Evolutionary conservation across 768 basidiomycete species (phyloP), one percentile per base, ranked within the genome.

Genomic region (Rhizopogon vulgaris): DNA sequence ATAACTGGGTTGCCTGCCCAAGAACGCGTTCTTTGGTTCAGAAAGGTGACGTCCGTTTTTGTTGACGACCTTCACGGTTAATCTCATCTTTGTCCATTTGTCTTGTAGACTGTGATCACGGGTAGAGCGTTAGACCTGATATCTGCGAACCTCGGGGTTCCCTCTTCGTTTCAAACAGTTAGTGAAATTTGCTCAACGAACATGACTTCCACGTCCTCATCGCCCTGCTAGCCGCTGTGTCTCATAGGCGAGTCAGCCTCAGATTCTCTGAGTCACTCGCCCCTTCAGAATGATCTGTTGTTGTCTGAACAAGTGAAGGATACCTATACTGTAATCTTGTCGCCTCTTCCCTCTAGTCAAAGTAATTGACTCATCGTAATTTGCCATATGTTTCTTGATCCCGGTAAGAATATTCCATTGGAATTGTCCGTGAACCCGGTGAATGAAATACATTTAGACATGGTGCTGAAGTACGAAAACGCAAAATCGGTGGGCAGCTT

Each of bases 51-150:
- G 10, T 38, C 7, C 25, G 17, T 49, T 11, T 7, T 24, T n/a
- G 67, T 58, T n/a, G 22, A 47, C 15, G 12, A 30, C 27, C 36
- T 42, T 22, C 17, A 3, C 11, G 27, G 52, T 39, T 34, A 4
- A 38, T 42, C 11, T 51, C 52, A 57, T 51, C 58, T 41, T 11
- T 45, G 4, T 10, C 34, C 22, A 3, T 22, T 22, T 22, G 4
- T 39, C 32, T 40, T 37, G 32, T 55, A 89, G 86, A 71, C 73
- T 7, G 63, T 80, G 12, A 64, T 76, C 10, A 72, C 79, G 9
- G 88, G 88, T 1, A 80, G 71, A 58, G 86, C 78, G 9, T 67
- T 89, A 38, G 88, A 90, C 59, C 60, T 82, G 38, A 63, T 79
- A 41, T 69, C 70, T 15, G 55, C 55, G 10, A 55, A 59, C 30